Evolutionary conservation across 306 rosid species (phyloP).

Genomic region (Vicia sativa): DNA sequence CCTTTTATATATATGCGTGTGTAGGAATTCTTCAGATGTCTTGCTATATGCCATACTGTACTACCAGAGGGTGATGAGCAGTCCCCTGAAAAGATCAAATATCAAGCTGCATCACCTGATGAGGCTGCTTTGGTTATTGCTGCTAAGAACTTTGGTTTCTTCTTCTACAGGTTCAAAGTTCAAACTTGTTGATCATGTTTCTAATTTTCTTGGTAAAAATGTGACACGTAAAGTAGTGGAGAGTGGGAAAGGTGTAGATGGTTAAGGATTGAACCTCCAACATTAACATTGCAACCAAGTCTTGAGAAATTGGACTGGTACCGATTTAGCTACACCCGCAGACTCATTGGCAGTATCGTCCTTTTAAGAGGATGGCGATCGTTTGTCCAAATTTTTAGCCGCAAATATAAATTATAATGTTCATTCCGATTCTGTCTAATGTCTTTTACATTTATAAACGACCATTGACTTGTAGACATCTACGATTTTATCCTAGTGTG

Average conservation of each 20-base stretch:
- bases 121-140: conserved; percentile 70
- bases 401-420: conserved; percentile 20
- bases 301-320: conserved; percentile 3
- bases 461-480: conserved; percentile 35
- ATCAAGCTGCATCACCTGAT: conserved; percentile 97
- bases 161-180: conserved; percentile 89
- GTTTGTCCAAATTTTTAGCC: conserved; percentile 21
- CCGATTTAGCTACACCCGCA: conserved; percentile 24
- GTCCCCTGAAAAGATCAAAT: conserved; percentile 77
- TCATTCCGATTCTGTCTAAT: neutral
- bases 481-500: neutral
- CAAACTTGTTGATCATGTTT: conserved; percentile 33
- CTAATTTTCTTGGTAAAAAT: conserved; percentile 17
- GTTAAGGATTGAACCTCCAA: conserved; percentile 23
- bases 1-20: neutral
- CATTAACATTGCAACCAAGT: neutral
- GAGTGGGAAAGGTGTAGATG: neutral
- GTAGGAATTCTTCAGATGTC: conserved; percentile 71
- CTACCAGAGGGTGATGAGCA: conserved; percentile 94
- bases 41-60: conserved; percentile 95
- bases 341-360: conserved; percentile 13
- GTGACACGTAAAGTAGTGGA: neutral
- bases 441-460: conserved; percentile 23
- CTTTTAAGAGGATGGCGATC: conserved; percentile 32
- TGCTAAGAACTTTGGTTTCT: conserved; percentile 96